These are phyloP conservation scores for Omphalea diandra DNA, from an alignment of 441 rosid species.

Conservation along the genomic window DNA sequence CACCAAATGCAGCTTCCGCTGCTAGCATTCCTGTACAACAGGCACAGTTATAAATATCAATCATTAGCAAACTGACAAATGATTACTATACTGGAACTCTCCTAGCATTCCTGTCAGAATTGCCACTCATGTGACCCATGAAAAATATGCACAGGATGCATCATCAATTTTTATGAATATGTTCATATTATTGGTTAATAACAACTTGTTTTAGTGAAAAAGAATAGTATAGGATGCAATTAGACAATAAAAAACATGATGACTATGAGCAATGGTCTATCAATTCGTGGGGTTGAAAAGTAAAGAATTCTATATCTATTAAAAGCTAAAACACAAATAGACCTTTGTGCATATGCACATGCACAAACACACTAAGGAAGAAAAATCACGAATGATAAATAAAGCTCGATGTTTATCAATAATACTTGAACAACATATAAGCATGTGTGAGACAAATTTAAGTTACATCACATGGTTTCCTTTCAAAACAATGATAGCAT, in stretches of 20 bases:
- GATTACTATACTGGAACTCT: conserved; percentile 1
- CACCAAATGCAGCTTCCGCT: conserved; percentile 84
- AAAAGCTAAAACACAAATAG: background rate
- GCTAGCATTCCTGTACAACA: conserved; percentile 79
- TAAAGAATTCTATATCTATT: background rate
- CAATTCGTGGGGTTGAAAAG: background rate
- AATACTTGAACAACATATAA: no score
- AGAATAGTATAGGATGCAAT: background rate
- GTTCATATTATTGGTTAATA: background rate
- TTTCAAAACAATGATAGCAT: background rate
- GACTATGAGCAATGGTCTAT: background rate
- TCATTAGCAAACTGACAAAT: background rate
- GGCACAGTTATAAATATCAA: conserved; percentile 2
- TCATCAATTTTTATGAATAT: background rate
- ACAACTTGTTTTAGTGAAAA: background rate
- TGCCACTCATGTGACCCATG: background rate
- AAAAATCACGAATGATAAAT: background rate
- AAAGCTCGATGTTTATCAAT: background rate
- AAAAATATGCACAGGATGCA: background rate
- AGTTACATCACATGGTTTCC: background rate
- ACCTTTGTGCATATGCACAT: background rate
- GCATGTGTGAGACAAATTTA: no score
- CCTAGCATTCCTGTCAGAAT: background rate
- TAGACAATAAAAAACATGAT: background rate
- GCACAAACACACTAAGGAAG: background rate